Evolutionary conservation across 768 basidiomycete genomes (phyloP).

Genomic region (Lactarius deliciosus): DNA sequence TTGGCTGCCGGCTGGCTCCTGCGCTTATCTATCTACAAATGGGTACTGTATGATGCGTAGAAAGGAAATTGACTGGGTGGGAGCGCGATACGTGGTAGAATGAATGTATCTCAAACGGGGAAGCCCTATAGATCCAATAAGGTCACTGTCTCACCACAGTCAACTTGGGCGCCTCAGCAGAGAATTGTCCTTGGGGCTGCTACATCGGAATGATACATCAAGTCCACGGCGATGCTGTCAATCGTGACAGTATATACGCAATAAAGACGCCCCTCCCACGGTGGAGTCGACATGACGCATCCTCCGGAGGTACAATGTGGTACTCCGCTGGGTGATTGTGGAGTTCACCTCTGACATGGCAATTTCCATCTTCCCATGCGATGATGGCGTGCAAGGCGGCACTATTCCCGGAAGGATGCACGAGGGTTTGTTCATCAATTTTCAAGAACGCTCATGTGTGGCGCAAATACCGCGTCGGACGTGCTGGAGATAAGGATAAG

Average conservation of each 20-base stretch:
- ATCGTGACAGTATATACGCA: constrained; percentile 8
- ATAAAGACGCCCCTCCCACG: constrained; percentile 5
- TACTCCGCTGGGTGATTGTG: constrained; percentile 4
- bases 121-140: constrained; percentile 1
- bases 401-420: constrained; percentile 1
- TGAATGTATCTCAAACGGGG: constrained; percentile 1
- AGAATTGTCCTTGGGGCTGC: constrained; percentile 13
- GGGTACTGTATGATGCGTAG: not conserved
- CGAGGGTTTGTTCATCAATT: not conserved
- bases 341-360: not conserved
- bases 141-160: constrained; percentile 7
- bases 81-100: not conserved
- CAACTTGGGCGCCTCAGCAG: not conserved
- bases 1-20: not conserved
- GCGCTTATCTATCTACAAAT: not conserved
- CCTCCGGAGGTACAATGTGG: not conserved
- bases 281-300: constrained; percentile 2
- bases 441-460: not conserved
- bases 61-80: not conserved
- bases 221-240: constrained; percentile 26
- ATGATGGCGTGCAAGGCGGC: constrained; percentile 3
- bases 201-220: constrained; percentile 14
- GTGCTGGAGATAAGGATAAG: not conserved
- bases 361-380: not conserved
- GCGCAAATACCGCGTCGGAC: constrained; percentile 3